Evolutionary conservation across 768 basidiomycete species (phyloP).

Genomic region (Lactarius indigo): DNA sequence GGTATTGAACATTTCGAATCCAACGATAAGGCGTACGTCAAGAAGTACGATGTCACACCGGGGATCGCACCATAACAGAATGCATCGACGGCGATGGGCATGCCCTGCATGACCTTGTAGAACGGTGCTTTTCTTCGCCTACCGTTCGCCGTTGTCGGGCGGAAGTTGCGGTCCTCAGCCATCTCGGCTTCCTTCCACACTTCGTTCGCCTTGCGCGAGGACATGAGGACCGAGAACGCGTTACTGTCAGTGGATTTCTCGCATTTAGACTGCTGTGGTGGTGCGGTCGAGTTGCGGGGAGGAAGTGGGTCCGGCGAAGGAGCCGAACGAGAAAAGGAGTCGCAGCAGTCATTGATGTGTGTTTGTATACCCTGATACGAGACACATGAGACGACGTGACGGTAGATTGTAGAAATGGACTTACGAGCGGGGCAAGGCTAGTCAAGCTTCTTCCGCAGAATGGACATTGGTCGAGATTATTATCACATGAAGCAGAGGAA

Average conservation of each 20-base stretch:
- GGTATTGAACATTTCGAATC: not conserved
- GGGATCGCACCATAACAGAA: conserved; percentile 94
- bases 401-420: conserved; percentile 14
- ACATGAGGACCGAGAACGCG: conserved; percentile 85
- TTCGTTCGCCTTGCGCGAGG: conserved; percentile 74
- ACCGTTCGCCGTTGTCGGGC: conserved; percentile 44
- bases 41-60: conserved; percentile 83
- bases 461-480: conserved; percentile 30
- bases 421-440: conserved; percentile 31
- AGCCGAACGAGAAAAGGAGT: conserved; percentile 28
- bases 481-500: not conserved
- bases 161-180: conserved; percentile 46
- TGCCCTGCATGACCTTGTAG: conserved; percentile 92
- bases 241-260: conserved; percentile 32
- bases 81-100: conserved; percentile 98
- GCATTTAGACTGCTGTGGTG: conserved; percentile 16
- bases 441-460: conserved; percentile 33
- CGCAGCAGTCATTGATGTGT: conserved; percentile 61
- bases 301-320: conserved; percentile 2
- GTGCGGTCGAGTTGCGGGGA: conserved; percentile 24
- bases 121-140: conserved; percentile 81
- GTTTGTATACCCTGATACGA: conserved; percentile 42
- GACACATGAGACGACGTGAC: conserved; percentile 12
- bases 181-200: conserved; percentile 79
- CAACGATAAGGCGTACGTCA: conserved; percentile 56